Evolutionary conservation across 139 green algal genomes (phyloP), one percentile per base, ranked within the genome.

Genomic region (Picochlorum sp.): DNA sequence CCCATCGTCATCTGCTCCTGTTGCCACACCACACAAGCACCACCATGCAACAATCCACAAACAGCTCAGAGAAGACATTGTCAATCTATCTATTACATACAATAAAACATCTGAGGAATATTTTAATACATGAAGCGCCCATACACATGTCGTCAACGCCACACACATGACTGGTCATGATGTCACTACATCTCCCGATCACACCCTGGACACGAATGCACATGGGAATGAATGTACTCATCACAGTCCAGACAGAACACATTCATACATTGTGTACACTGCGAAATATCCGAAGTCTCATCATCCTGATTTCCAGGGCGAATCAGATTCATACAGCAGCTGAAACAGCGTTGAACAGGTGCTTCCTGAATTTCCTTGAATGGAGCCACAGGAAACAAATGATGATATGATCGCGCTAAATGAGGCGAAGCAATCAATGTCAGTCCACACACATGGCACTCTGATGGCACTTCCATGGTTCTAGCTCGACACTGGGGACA

Each of bases 171-270:
- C 34, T 41, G 34, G 34, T 41, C 34, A 41, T 41, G 8, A 41
- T 41, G 34, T 45, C 56, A 47, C 15, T 57, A 6, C 57, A 18
- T 15, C n/a, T 31, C n/a, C 16, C 13, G n/a, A 26, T 92, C 85
- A 70, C 93, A 98, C 15, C 88, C 86, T 2, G 93, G 93, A 74
- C 93, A 98, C 66, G 94, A 96, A 77, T 98, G 92, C 61, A 98
- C 66, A 45, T 67, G 77, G 61, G 95, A 86, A 65, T 98, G 93
- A 18, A 98, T 83, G 59, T 87, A 95, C 1, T 71, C 69, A 66
- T 98, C 92, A 77, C 93, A 98, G 23, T 95, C 87, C 49, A 90
- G 93, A 71, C 93, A 98, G 62, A 94, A 98, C 6, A 87, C 8
- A 15, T 82, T 72, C 13, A 47, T 63, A 76, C 92, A 98, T 10